phyloP scores from a whole-genome alignment of 169 alveolate species.

The Babesia ovis region DNA sequence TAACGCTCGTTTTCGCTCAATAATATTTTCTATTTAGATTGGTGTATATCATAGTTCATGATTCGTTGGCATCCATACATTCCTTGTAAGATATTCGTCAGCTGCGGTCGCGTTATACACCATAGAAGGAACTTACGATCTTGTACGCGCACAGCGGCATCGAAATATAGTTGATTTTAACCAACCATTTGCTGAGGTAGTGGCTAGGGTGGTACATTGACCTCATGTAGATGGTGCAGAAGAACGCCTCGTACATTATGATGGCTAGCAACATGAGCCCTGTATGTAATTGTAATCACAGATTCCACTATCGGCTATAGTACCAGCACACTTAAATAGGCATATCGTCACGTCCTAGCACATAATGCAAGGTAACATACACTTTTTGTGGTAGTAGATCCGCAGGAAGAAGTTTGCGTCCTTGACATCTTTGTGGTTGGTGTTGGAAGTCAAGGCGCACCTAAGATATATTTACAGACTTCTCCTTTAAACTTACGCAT shows the following conservation, averaged over 20 bases:
- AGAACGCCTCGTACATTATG: slow-evolving; percentile 39
- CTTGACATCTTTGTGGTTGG: slow-evolving; percentile 56
- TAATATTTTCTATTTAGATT: background rate
- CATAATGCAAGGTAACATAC: slow-evolving; percentile 21
- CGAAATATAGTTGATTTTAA: background rate
- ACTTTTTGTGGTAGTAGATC: slow-evolving; percentile 52
- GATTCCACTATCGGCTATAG: background rate
- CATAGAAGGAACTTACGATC: slow-evolving; percentile 7
- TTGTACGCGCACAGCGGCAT: slow-evolving; percentile 26
- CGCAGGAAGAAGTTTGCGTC: slow-evolving; percentile 41
- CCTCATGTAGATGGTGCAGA: slow-evolving; percentile 20
- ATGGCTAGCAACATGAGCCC: slow-evolving; percentile 33
- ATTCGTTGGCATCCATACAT: slow-evolving; percentile 6
- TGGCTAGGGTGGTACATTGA: slow-evolving; percentile 2
- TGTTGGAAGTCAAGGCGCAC: slow-evolving; percentile 33
- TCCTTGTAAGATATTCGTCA: slow-evolving; percentile 32
- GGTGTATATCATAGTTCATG: background rate
- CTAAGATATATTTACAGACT: background rate
- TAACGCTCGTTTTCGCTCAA: background rate
- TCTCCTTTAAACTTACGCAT: slow-evolving; percentile 46
- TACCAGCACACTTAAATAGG: background rate
- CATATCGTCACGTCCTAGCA: background rate
- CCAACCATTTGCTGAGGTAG: background rate
- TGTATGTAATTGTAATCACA: background rate
- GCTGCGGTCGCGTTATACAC: background rate